Conservation (phyloP, 441 rosid species). For the Bocquillonia castaneifolia region DNA sequence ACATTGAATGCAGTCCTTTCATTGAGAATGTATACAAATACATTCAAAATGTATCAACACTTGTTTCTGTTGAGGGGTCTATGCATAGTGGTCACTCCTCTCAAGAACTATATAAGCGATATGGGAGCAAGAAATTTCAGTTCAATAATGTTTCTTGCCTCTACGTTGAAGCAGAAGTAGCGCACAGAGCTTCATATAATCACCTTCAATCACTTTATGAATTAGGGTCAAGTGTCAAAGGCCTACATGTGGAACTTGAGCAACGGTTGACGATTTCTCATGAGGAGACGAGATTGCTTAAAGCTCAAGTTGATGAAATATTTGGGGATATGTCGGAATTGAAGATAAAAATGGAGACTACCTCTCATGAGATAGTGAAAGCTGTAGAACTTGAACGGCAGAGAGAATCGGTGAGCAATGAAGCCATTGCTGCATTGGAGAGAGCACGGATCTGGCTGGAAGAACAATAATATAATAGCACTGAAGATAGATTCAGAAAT, state of each 20-base stretch:
- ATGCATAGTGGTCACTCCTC: constrained; percentile 6
- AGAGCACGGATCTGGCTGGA: constrained; percentile 20
- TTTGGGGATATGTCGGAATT: constrained; percentile 25
- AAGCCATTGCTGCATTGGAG: constrained; percentile 23
- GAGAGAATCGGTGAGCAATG: constrained; percentile 17
- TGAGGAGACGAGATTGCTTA: constrained; percentile 28
- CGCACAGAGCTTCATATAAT: constrained; percentile 19
- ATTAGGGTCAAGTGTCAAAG: constrained; percentile 25
- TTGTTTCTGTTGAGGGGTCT: constrained; percentile 19
- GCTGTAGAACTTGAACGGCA: constrained; percentile 25
- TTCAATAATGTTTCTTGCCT: constrained; percentile 21
- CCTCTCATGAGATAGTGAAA: constrained; percentile 22
- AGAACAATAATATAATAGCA: not conserved
- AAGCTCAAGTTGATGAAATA: constrained; percentile 19
- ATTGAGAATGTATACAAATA: constrained; percentile 10
- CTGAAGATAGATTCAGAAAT: not conserved
- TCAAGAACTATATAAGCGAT: constrained; percentile 12
- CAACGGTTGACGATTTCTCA: constrained; percentile 24
- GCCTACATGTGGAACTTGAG: constrained; percentile 26
- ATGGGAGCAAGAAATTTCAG: constrained; percentile 10
- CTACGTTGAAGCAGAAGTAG: constrained; percentile 27
- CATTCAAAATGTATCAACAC: constrained; percentile 8
- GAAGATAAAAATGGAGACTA: constrained; percentile 26
- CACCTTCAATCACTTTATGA: constrained; percentile 18
- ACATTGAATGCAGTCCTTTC: constrained; percentile 1